phyloP scores from a whole-genome alignment of 495 filamentous ascomycete species.

The Bacidia rubella region DNA sequence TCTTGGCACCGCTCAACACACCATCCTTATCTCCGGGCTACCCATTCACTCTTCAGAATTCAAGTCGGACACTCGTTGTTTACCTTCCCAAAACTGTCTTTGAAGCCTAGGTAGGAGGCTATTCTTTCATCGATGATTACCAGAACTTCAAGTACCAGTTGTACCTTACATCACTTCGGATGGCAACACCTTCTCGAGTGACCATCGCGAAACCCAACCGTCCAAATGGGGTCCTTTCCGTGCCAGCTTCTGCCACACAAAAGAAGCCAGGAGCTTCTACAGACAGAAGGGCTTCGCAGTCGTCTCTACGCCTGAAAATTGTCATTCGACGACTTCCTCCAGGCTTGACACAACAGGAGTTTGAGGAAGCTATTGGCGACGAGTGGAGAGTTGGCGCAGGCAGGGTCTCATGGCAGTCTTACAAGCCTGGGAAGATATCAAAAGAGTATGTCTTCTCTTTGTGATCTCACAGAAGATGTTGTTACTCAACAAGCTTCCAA shows the following conservation, averaged over 20 bases:
- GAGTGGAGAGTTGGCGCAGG: conserved; percentile 69
- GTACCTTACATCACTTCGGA: background rate
- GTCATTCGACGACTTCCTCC: conserved; percentile 78
- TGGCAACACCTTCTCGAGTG: conserved; percentile 9
- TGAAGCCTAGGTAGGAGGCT: background rate
- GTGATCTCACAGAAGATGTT: conserved; percentile 4
- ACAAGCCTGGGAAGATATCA: conserved; percentile 70
- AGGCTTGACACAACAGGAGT: conserved; percentile 68
- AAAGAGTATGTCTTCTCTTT: conserved; percentile 49
- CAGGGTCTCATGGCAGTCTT: conserved; percentile 72
- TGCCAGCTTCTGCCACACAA: conserved; percentile 42
- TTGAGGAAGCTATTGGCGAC: conserved; percentile 57
- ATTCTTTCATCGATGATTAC: background rate
- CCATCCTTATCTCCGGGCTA: no score
- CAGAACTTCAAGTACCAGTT: background rate
- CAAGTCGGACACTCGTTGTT: no score
- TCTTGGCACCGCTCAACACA: no score
- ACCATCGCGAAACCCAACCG: conserved; percentile 13
- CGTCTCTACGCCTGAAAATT: conserved; percentile 62
- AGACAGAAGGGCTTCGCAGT: conserved; percentile 36
- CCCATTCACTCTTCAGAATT: no score
- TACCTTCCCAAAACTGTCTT: no score
- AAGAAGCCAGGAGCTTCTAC: conserved; percentile 37
- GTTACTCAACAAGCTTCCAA: conserved; percentile 5
- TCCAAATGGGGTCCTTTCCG: conserved; percentile 43